These are phyloP conservation scores for Ensete glaucum DNA, from an alignment of 176 grass and related monocot genomes.

Conservation along the genomic window DNA sequence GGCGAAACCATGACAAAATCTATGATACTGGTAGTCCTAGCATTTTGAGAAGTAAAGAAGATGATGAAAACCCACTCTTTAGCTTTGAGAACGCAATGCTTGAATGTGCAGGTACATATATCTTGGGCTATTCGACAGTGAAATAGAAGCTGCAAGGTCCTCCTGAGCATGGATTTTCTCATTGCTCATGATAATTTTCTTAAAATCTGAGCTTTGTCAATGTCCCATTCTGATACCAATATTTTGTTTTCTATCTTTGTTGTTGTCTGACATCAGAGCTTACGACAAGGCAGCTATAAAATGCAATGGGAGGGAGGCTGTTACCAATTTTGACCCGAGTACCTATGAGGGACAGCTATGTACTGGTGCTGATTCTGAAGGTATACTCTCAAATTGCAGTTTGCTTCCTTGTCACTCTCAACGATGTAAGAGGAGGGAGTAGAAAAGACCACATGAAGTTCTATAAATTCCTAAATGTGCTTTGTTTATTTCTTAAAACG, in stretches of 20 bases:
- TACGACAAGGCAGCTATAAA: constrained; percentile 97
- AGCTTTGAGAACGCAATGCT: constrained; percentile 43
- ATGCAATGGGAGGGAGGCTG: constrained; percentile 85
- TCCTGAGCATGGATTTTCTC: constrained; percentile 46
- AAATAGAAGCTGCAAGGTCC: constrained; percentile 99
- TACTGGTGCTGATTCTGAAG: constrained; percentile 39
- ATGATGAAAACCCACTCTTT: constrained; percentile 33
- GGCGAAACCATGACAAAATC: no score
- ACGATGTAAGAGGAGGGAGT: not conserved
- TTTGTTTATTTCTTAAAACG: not conserved
- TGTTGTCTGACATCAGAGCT: constrained; percentile 50
- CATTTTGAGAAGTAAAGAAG: not conserved
- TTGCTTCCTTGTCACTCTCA: not conserved
- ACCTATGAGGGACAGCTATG: constrained; percentile 60
- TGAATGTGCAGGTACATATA: constrained; percentile 99
- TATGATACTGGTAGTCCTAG: no score
- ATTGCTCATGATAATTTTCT: constrained; percentile 27
- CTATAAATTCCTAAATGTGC: not conserved
- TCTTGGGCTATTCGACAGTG: constrained; percentile 99
- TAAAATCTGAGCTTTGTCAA: constrained; percentile 27
- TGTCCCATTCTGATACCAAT: constrained; percentile 51
- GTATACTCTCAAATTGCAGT: constrained; percentile 27
- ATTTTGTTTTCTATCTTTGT: constrained; percentile 35
- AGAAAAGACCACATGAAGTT: not conserved
- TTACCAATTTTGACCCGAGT: constrained; percentile 85